A percentile compares a stretch with the other conserved stretches of the same genome.
These are phyloP conservation scores for Eimeria acervulina DNA, from an alignment of 169 alveolate genomes.

Conservation along the genomic window DNA sequence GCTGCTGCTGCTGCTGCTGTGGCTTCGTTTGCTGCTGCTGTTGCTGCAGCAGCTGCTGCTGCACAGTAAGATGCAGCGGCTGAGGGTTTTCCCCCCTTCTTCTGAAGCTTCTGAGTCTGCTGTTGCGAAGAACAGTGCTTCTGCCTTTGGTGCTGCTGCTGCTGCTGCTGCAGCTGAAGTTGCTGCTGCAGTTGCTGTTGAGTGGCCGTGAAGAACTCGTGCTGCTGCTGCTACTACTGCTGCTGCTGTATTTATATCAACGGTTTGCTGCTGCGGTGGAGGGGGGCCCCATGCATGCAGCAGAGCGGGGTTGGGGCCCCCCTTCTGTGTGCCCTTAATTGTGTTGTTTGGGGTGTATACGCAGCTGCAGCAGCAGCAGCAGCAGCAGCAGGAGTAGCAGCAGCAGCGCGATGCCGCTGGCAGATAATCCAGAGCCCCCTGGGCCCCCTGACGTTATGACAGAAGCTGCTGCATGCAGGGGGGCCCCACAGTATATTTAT, in stretches of 20 bases:
- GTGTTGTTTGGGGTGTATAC: not conserved
- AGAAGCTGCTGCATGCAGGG: too few species aligned
- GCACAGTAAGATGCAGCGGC: not conserved
- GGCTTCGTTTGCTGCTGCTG: too few species aligned
- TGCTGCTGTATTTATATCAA: not conserved
- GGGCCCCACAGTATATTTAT: too few species aligned
- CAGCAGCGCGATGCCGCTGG: not conserved
- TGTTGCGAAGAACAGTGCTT: not conserved
- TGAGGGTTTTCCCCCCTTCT: not conserved
- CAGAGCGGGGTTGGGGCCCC: not conserved
- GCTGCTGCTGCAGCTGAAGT: not conserved
- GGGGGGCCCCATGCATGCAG: not conserved
- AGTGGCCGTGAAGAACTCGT: too few species aligned
- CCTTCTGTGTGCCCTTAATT: not conserved
- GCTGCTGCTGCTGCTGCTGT: not conserved
- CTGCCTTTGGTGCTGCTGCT: conserved; percentile 31
- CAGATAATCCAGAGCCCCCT: too few species aligned
- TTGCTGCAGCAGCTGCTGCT: not conserved
- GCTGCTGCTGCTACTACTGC: conserved; percentile 13
- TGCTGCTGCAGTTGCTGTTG: too few species aligned
- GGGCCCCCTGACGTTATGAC: too few species aligned
- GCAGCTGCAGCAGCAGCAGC: conserved; percentile 34
- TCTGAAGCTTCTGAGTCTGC: not conserved
- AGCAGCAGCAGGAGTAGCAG: not conserved
- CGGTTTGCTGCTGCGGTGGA: not conserved